Percentiles rank a stretch among this genome's conserved stretches.
These are phyloP conservation scores for Calcarisporium arbuscula DNA, from an alignment of 2,329 filamentous ascomycete species.

Conservation along the genomic window DNA sequence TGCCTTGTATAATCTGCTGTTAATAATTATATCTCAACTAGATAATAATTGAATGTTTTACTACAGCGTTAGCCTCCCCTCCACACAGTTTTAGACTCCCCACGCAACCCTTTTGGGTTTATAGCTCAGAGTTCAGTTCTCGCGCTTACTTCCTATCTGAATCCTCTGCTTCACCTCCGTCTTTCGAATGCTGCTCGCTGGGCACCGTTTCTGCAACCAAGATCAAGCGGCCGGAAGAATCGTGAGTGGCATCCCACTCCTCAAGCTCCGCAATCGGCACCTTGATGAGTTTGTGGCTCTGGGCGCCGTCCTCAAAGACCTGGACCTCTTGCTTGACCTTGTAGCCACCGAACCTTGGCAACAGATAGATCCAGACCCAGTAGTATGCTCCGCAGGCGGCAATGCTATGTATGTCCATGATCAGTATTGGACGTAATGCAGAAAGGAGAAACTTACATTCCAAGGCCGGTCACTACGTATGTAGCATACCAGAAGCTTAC, in stretches of 20 bases:
- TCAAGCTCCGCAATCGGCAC: constrained; percentile 43
- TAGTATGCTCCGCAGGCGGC: constrained; percentile 51
- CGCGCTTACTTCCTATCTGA: too few species aligned
- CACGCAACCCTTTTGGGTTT: too few species aligned
- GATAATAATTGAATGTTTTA: too few species aligned
- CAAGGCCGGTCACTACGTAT: constrained; percentile 59
- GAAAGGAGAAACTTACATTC: constrained; percentile 41
- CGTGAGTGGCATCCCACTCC: constrained; percentile 43
- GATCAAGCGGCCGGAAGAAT: constrained; percentile 5
- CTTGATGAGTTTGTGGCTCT: constrained; percentile 43
- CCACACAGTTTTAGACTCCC: too few species aligned
- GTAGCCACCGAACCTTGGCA: constrained; percentile 49
- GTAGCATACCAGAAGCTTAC: constrained; percentile 72
- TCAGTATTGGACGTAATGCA: neutral
- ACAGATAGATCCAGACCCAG: constrained; percentile 47
- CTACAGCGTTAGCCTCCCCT: too few species aligned
- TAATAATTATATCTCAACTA: too few species aligned
- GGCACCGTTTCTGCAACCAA: too few species aligned
- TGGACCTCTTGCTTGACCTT: constrained; percentile 49
- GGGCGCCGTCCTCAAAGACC: constrained; percentile 36
- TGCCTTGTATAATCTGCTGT: too few species aligned
- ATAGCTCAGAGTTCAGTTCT: too few species aligned
- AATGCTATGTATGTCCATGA: constrained; percentile 31
- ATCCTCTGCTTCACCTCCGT: too few species aligned
- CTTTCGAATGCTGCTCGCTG: too few species aligned